Evolutionary conservation across 2,329 filamentous ascomycete genomes (phyloP).

Genomic region (Claviceps sp.): DNA sequence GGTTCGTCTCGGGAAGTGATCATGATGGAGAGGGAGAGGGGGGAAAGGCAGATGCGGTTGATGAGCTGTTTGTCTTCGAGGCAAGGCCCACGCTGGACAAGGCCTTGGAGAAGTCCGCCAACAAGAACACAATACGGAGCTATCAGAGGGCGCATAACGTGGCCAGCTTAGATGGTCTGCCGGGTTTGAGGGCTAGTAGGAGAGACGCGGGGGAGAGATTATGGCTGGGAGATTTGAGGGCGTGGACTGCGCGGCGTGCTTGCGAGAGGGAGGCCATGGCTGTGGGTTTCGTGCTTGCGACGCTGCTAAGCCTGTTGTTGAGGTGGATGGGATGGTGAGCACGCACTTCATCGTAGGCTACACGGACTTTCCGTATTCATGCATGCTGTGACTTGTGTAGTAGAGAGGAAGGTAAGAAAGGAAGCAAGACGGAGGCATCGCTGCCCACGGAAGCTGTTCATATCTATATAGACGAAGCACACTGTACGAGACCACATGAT

Average conservation of each 20-base stretch:
- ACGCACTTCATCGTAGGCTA: neutral
- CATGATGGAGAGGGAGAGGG: no score
- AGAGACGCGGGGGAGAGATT: slow-evolving; percentile 33
- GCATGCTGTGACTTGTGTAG: neutral
- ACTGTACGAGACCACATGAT: neutral
- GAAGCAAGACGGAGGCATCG: neutral
- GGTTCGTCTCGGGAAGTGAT: neutral
- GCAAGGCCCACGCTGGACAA: slow-evolving; percentile 40
- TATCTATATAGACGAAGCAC: neutral
- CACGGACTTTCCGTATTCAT: no score
- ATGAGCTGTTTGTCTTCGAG: slow-evolving; percentile 31
- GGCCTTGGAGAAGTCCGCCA: slow-evolving; percentile 33
- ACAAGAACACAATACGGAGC: slow-evolving; percentile 33
- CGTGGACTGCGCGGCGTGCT: slow-evolving; percentile 13
- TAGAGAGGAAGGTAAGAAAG: neutral
- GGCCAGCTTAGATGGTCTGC: slow-evolving; percentile 43
- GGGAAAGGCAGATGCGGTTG: slow-evolving; percentile 1
- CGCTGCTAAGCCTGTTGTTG: neutral
- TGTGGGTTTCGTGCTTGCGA: slow-evolving; percentile 8
- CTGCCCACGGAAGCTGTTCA: no score
- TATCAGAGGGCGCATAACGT: slow-evolving; percentile 46
- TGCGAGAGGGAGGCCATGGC: slow-evolving; percentile 20
- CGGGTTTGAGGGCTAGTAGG: slow-evolving; percentile 40
- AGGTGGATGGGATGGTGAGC: neutral
- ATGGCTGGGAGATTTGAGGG: slow-evolving; percentile 25